phyloP scores from a whole-genome alignment of 2,329 filamentous ascomycete genomes.

The Venturia pyrina region DNA sequence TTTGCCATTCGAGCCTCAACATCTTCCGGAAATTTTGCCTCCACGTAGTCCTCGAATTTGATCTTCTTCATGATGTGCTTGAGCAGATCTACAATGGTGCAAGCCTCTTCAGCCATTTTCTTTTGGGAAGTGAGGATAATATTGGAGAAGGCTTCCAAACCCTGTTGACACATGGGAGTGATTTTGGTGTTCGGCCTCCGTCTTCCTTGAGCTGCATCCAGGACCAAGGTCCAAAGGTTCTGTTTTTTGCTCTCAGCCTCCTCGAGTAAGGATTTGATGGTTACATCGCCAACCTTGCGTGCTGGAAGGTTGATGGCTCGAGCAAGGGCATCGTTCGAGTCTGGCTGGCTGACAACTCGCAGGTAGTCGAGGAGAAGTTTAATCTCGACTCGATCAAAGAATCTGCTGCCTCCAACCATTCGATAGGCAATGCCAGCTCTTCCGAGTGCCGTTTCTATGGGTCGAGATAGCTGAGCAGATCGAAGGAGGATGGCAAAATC shows the following conservation, averaged over 20 bases:
- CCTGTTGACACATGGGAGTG: slow-evolving; percentile 44
- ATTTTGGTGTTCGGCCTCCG: slow-evolving; percentile 43
- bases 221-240: slow-evolving; percentile 67
- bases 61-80: slow-evolving; percentile 54
- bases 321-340: slow-evolving; percentile 77
- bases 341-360: slow-evolving; percentile 70
- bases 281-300: slow-evolving; percentile 70
- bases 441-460: slow-evolving; percentile 75
- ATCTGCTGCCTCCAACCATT: slow-evolving; percentile 85
- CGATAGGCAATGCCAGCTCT: slow-evolving; percentile 76
- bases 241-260: slow-evolving; percentile 62
- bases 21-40: slow-evolving; percentile 58
- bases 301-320: slow-evolving; percentile 78
- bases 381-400: slow-evolving; percentile 86
- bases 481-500: slow-evolving; percentile 85
- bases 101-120: slow-evolving; percentile 39
- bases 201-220: slow-evolving; percentile 46
- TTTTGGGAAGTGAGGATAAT: slow-evolving; percentile 48
- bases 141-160: slow-evolving; percentile 48
- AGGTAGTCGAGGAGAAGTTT: slow-evolving; percentile 83
- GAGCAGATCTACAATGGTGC: slow-evolving; percentile 39
- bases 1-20: slow-evolving; percentile 77
- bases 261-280: slow-evolving; percentile 61
- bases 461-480: slow-evolving; percentile 69
- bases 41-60: slow-evolving; percentile 63